phyloP scores from a whole-genome alignment of 805 yeast genomes.

The Lipomyces mesembrius region DNA sequence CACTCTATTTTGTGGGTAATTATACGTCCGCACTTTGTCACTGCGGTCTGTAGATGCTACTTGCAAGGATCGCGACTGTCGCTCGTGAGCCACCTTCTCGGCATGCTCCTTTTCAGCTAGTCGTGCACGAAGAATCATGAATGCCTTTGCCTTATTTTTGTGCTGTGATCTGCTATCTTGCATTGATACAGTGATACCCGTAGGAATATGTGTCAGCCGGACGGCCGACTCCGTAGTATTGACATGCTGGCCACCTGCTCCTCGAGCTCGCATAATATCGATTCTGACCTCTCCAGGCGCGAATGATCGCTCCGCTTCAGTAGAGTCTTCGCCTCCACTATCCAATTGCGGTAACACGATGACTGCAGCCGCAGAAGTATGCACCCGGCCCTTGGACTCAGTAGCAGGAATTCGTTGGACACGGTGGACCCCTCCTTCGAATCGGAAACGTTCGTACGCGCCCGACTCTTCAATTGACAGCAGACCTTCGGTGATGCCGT shows the following conservation, averaged over 20 bases:
- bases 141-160: conserved; percentile 89
- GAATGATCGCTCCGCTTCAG: conserved; percentile 69
- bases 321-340: conserved; percentile 53
- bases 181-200: conserved; percentile 85
- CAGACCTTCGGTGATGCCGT: conserved; percentile 76
- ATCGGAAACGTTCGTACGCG: conserved; percentile 70
- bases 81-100: conserved; percentile 66
- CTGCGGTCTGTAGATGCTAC: conserved; percentile 88
- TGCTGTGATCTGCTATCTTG: conserved; percentile 97
- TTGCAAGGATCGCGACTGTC: conserved; percentile 73
- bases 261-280: conserved; percentile 97
- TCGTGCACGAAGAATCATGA: conserved; percentile 77
- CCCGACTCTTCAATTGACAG: conserved; percentile 75
- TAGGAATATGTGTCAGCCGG: conserved; percentile 85
- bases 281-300: conserved; percentile 86
- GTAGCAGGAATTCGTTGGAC: conserved; percentile 95
- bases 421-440: conserved; percentile 94
- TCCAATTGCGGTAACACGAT: conserved; percentile 85
- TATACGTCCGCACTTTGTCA: conserved; percentile 92
- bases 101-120: conserved; percentile 79
- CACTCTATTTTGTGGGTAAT: conserved; percentile 87
- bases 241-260: conserved; percentile 98
- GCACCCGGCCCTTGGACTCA: conserved; percentile 90
- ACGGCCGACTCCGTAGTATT: conserved; percentile 98
- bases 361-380: conserved; percentile 95